A percentile compares a stretch with the other conserved stretches of the same genome.
Evolutionary conservation across 2,329 filamentous ascomycete species (phyloP).

Genomic region (Aspergillus costaricaensis): DNA sequence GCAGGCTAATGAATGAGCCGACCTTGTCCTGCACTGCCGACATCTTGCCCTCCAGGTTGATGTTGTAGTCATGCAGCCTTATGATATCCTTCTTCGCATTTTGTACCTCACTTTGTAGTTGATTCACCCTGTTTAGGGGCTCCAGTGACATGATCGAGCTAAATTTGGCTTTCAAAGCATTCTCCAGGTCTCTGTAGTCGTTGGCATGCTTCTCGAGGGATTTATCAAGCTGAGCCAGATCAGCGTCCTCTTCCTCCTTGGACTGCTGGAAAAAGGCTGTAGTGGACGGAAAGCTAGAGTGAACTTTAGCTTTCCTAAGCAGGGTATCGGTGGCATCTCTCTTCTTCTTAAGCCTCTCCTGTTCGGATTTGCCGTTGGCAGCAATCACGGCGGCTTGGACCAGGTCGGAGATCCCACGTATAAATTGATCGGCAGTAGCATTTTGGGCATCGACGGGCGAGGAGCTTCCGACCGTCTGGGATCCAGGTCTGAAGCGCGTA

Average conservation of each 20-base stretch:
- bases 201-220: conserved; percentile 21
- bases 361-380: conserved; percentile 28
- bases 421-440: conserved; percentile 44
- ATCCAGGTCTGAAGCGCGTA: not conserved
- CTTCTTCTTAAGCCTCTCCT: conserved; percentile 29
- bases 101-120: conserved; percentile 22
- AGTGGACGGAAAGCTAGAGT: conserved; percentile 28
- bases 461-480: not conserved
- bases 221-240: conserved; percentile 25
- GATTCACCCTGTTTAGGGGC: conserved; percentile 13
- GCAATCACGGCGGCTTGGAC: conserved; percentile 27
- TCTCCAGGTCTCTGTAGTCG: conserved; percentile 19
- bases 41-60: conserved; percentile 3
- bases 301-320: conserved; percentile 29
- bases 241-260: conserved; percentile 21
- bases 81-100: not conserved
- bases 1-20: not conserved
- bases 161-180: conserved; percentile 17
- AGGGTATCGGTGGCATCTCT: conserved; percentile 40
- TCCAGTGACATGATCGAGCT: conserved; percentile 1
- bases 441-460: not conserved
- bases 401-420: conserved; percentile 25
- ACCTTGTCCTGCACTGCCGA: conserved; percentile 6
- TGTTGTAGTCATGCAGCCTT: not conserved
- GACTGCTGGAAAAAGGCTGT: conserved; percentile 23